Evolutionary conservation across 208 protist genomes (phyloP), one percentile per base, ranked within the genome.

Genomic region (Trypanosoma melophagium): DNA sequence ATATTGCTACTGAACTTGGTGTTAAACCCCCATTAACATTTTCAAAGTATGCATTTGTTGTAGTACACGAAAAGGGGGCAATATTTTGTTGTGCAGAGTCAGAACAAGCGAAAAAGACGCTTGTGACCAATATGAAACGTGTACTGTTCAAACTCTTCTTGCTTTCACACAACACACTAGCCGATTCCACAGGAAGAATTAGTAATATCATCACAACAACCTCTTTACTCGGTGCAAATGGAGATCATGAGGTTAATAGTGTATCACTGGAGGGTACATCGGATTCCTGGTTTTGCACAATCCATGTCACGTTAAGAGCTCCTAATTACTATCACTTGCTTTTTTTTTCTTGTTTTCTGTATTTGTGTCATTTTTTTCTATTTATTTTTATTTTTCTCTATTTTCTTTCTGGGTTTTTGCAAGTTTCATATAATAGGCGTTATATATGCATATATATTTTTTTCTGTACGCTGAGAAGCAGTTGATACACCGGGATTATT

Each of bases 81-180:
- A 19, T 75, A 31, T 45, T 75, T 28, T 75, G 69, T 21, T 75
- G 69, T 41, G 38, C 58, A 10, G 61, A 66, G 28, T 51, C 55
- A 24, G 52, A 17, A 12, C 12, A 16, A 3, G 50, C 21, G 17
- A 9, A 61, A 44, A 52, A 75, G 8, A 31, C 31, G 0, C 45
- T 75, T 28, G 41, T 75, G 2, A 42, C 24, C 10, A 25, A 51
- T n/a, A 60, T 75, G 25, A 66, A 68, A 42, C 38, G 62, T 51
- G 31, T 52, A 19, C 17, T 69, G 28, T 63, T 75, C 28, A 64
- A 66, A 53, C 40, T 56, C 0, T 68, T 59, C 28, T 31, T 75
- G 13, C 8, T 58, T 59, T 25, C 16, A 21, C 21, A 62, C 13
- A 56, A 47, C 1, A 31, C n/a, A 49, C 9, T 16, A 3, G 0